Evolutionary conservation across 2,329 filamentous ascomycete species (phyloP), one percentile per base, ranked within the genome.

Genomic region (Xylariaceae sp.): DNA sequence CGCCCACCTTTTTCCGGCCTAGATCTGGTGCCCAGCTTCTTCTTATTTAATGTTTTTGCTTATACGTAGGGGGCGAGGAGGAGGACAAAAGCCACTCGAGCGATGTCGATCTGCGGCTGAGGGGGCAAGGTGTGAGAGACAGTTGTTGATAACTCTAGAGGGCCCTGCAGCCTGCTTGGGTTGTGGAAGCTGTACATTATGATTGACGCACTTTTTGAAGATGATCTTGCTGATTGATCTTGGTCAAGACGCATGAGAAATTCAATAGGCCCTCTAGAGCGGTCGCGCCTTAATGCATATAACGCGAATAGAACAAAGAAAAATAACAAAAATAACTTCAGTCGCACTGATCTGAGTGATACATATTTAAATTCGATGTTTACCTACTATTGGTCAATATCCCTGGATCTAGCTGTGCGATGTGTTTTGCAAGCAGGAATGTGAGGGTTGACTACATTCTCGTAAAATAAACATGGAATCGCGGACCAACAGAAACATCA

Each of bases 1-100:
- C 42, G 54, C 56, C 57, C 59, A 57, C 50, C 54, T 63, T 63
- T 37, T 62, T 62, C 55, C 58, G 63, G 57, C 55, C 34, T 38
- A 44, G 49, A 47, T 56, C 54, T 55, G 57, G 49, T 57, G 50
- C 39, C 49, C 50, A 48, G 51, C 53, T 54, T 53, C 51, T 55
- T 60, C 22, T 57, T 53, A 55, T 57, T 45, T 60, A 60, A 58
- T 60, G 51, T 50, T 46, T 57, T 55, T 56, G 38, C 49, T 48
- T 53, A 42, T 44, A 43, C 39, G 50, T 43, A 42, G 43, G 32
- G 28, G 49, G 40, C 16, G 36, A 13, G 43, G 42, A 46, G 44
- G 34, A 29, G 38, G 17, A 40, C 39, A 37, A 44, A 44, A 42
- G 45, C 50, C 41, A 31, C 46, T 47, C 46, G 46, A 45, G 48